Evolutionary conservation across 225 moss, liverwort and hornwort genomes (phyloP).

Genomic region (Marchantia polymorpha): DNA sequence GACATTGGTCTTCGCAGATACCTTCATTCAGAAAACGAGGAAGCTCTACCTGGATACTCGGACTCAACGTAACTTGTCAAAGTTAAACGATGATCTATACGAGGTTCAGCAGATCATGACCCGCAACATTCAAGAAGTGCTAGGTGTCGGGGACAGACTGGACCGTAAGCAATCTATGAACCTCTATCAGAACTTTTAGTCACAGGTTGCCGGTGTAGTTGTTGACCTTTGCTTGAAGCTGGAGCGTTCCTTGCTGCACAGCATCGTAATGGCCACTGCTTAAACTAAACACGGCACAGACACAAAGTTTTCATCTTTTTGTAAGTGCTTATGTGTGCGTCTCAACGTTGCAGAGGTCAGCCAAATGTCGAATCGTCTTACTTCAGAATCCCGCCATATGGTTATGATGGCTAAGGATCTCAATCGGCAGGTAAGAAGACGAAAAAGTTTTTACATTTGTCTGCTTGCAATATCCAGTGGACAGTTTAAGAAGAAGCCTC

Average conservation of each 20-base stretch:
- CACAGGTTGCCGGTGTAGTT: not conserved
- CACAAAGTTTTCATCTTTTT: not conserved
- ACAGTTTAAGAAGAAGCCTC: not conserved
- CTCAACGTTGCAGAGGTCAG: slow-evolving; percentile 73
- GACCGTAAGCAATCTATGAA: slow-evolving; percentile 36
- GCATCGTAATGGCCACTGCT: not conserved
- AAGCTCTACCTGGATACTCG: slow-evolving; percentile 58
- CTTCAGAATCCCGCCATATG: slow-evolving; percentile 82
- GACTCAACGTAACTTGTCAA: slow-evolving; percentile 52
- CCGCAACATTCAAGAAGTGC: slow-evolving; percentile 56
- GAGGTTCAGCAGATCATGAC: slow-evolving; percentile 63
- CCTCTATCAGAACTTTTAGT: not conserved
- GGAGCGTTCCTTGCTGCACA: not conserved
- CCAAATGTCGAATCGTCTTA: slow-evolving; percentile 85
- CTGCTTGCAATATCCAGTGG: not conserved
- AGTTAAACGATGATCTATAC: slow-evolving; percentile 52
- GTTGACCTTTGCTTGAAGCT: not conserved
- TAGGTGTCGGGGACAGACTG: slow-evolving; percentile 50
- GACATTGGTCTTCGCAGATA: slow-evolving; percentile 31
- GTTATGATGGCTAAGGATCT: slow-evolving; percentile 89
- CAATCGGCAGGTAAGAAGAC: slow-evolving; percentile 76
- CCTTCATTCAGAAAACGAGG: slow-evolving; percentile 56
- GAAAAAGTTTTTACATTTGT: not conserved
- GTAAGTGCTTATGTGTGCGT: not conserved
- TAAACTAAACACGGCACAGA: not conserved